Evolutionary conservation across 106 monocot species (phyloP).

Genomic region (Apostasia ramifera): DNA sequence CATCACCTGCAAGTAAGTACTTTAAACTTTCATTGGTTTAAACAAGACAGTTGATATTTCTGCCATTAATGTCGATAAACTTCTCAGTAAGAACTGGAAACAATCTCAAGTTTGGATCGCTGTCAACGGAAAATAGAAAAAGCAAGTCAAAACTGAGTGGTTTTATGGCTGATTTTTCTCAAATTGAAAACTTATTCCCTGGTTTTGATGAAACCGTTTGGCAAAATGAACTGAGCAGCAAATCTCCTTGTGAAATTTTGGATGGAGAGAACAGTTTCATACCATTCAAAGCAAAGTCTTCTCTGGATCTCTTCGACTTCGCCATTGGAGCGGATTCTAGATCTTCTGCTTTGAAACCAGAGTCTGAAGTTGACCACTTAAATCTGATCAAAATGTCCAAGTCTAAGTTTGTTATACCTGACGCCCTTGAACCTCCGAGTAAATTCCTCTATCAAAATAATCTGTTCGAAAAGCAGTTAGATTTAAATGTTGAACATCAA

Average conservation of each 20-base stretch:
- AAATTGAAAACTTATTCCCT: slow-evolving; percentile 3
- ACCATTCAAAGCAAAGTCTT: slow-evolving; percentile 10
- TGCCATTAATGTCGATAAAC: neutral
- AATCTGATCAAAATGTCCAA: slow-evolving; percentile 7
- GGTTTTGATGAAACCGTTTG: slow-evolving; percentile 5
- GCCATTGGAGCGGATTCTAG: neutral
- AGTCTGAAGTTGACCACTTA: slow-evolving; percentile 25
- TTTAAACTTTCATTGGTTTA: neutral
- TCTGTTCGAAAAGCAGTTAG: slow-evolving; percentile 6
- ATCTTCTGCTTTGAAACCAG: slow-evolving; percentile 8
- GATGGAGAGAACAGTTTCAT: slow-evolving; percentile 4
- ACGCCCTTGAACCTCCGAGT: neutral
- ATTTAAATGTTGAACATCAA: slow-evolving; percentile 7
- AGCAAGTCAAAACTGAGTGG: slow-evolving; percentile 8
- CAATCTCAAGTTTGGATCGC: slow-evolving; percentile 8
- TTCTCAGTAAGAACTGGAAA: slow-evolving; percentile 17
- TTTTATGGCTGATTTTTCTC: slow-evolving; percentile 9
- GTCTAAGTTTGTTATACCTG: slow-evolving; percentile 7
- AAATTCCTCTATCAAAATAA: slow-evolving; percentile 13
- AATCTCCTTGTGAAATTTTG: neutral
- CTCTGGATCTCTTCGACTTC: slow-evolving; percentile 5
- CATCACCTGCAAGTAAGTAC: slow-evolving; percentile 40
- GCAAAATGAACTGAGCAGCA: slow-evolving; percentile 3
- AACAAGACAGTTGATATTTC: neutral
- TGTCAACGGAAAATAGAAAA: slow-evolving; percentile 3